Conservation (phyloP, 179 eudicot genomes). For the Camellia oleifera region DNA sequence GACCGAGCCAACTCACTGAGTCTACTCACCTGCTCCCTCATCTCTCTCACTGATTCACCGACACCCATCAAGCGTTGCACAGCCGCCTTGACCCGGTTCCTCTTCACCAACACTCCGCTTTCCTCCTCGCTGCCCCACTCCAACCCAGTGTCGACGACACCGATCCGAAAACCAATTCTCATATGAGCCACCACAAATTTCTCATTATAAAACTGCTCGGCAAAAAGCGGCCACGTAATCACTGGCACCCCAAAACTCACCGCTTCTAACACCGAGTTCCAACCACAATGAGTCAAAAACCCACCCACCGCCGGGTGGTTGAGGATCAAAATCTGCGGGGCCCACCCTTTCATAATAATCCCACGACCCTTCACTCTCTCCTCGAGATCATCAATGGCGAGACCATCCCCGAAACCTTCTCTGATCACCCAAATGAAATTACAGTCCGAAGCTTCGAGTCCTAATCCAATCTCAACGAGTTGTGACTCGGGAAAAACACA, state of each 20-base stretch:
- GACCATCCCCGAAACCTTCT: neutral
- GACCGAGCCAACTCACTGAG: slow-evolving; percentile 1
- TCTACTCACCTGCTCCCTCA: neutral
- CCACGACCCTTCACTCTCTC: slow-evolving; percentile 14
- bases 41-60: slow-evolving; percentile 4
- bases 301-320: slow-evolving; percentile 22
- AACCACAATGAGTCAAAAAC: slow-evolving; percentile 21
- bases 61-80: slow-evolving; percentile 16
- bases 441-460: slow-evolving; percentile 7
- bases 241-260: slow-evolving; percentile 11
- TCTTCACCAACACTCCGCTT: slow-evolving; percentile 9
- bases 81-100: neutral
- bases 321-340: slow-evolving; percentile 17
- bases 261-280: slow-evolving; percentile 21
- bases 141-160: neutral
- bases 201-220: slow-evolving; percentile 17
- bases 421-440: slow-evolving; percentile 14
- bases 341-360: slow-evolving; percentile 18
- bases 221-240: slow-evolving; percentile 19
- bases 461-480: slow-evolving; percentile 15
- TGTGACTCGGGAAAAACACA: slow-evolving; percentile 9
- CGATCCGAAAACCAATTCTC: neutral
- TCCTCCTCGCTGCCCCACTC: slow-evolving; percentile 13
- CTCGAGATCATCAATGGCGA: slow-evolving; percentile 2
- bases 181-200: neutral